A percentile compares a stretch with the other conserved stretches of the same genome.
Evolutionary conservation across 2,329 filamentous ascomycete genomes (phyloP).

Genomic region (Orbilia javanica): DNA sequence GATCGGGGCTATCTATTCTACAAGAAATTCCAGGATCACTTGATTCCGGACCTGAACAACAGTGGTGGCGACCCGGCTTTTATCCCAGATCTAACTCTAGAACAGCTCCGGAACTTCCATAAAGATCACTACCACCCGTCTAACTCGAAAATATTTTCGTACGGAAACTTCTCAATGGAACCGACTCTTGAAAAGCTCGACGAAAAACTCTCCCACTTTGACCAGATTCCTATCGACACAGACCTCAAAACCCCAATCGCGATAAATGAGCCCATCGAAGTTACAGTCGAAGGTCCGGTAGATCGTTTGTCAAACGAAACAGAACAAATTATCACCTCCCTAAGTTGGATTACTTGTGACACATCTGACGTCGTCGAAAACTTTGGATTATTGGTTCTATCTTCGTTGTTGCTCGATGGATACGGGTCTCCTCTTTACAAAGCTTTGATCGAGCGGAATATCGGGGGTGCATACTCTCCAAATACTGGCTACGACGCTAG

Average conservation of each 20-base stretch:
- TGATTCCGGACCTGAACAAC: conserved; percentile 94
- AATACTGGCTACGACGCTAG: conserved; percentile 92
- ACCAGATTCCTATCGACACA: conserved; percentile 76
- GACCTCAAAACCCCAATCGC: conserved; percentile 82
- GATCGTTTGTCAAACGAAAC: conserved; percentile 88
- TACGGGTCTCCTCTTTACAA: conserved; percentile 95
- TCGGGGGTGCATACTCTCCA: conserved; percentile 93
- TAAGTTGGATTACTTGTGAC: conserved; percentile 91
- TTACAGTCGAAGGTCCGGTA: conserved; percentile 82
- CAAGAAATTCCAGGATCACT: conserved; percentile 92
- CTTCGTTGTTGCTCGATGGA: conserved; percentile 87
- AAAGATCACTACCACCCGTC: conserved; percentile 95
- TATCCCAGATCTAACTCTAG: conserved; percentile 94
- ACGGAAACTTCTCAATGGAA: conserved; percentile 88
- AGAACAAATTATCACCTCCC: conserved; percentile 91
- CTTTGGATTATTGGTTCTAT: conserved; percentile 85
- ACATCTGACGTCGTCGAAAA: conserved; percentile 85
- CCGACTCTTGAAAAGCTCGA: conserved; percentile 85
- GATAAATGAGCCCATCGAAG: conserved; percentile 76
- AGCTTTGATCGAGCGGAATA: conserved; percentile 85
- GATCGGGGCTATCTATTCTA: conserved; percentile 97
- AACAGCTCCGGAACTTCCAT: conserved; percentile 89
- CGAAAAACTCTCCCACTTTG: conserved; percentile 79
- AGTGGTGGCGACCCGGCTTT: conserved; percentile 96
- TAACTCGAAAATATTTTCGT: conserved; percentile 95